Evolutionary conservation across 805 yeast genomes (phyloP), one percentile per base, ranked within the genome.

Genomic region (Nakazawaea molendinolei): DNA sequence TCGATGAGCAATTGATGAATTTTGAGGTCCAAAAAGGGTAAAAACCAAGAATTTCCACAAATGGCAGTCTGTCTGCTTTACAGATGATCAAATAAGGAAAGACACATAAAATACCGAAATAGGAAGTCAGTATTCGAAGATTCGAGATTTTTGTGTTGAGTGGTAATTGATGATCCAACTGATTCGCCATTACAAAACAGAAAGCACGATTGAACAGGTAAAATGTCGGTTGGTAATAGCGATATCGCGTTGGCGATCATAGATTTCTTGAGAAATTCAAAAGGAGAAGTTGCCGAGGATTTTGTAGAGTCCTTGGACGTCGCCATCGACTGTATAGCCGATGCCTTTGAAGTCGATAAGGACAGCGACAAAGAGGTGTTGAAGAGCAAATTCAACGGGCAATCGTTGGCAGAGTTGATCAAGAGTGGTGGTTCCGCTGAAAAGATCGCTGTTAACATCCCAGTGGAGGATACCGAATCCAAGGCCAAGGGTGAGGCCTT

Each of bases 311-410:
- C 96, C 8, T 68, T 90, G 48, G 96, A 87, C 46, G 95, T 90
- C 34, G 97, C 97, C 42, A 72, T 87, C 46, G 95, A 86, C 53
- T 86, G 97, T 65, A 75, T 92, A 40, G 75, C 84, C 17, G 97
- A 89, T 50, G 86, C 95, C 8, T 90, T 81, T 55, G 78, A 68
- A 33, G 77, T 89, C 18, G 67, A 71, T 45, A 68, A 70, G 47
- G 79, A 71, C 18, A 64, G 62, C 16, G 68, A 69, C 23, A 48
- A 58, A 23, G 51, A 54, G 22, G 49, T 55, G 5, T 44, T 62
- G 9, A 42, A 56, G 14, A 20, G 44, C 21, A 68, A 60, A 43
- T 75, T 69, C 50, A 63, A 56, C 24, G 80, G 74, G 32, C 69
- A 65, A 49, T 51, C 60, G 8, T 67, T 78, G 46, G 44, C 48